Conservation (phyloP, 2,329 filamentous ascomycete species). For the Rasamsonia emersonii region DNA sequence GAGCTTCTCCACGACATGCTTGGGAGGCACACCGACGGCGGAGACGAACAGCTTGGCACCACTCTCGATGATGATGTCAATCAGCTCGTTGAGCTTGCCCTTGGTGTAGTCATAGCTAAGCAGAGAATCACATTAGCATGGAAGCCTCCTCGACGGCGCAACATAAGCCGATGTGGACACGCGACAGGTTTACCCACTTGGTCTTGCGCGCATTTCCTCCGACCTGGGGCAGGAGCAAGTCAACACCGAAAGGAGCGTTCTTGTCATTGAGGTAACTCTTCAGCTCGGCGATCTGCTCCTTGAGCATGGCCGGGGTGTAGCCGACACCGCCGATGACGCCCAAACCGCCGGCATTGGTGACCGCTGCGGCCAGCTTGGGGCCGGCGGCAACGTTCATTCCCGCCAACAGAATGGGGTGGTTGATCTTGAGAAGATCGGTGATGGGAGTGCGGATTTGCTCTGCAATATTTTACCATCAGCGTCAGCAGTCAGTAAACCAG, state of each 20-base stretch:
- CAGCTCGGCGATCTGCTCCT: slow-evolving; percentile 87
- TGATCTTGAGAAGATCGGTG: slow-evolving; percentile 96
- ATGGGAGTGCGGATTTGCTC: slow-evolving; percentile 84
- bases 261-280: slow-evolving; percentile 83
- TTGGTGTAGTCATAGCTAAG: slow-evolving; percentile 98
- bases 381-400: slow-evolving; percentile 99
- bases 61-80: slow-evolving; percentile 87
- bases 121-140: slow-evolving; percentile 7
- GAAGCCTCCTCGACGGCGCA: slow-evolving; percentile 8
- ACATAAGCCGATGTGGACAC: background rate
- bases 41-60: slow-evolving; percentile 92
- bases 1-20: slow-evolving; percentile 77
- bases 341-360: slow-evolving; percentile 92
- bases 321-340: slow-evolving; percentile 88
- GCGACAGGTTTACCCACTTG: slow-evolving; percentile 51
- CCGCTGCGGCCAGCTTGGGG: slow-evolving; percentile 89
- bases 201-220: slow-evolving; percentile 92
- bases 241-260: slow-evolving; percentile 90
- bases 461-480: slow-evolving; percentile 36
- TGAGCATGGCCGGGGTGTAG: slow-evolving; percentile 95
- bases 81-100: slow-evolving; percentile 85
- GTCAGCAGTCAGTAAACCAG: slow-evolving; percentile 15
- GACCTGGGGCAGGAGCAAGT: slow-evolving; percentile 87
- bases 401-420: slow-evolving; percentile 89
- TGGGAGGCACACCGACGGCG: slow-evolving; percentile 87